Base-by-base conservation (phyloP, 495 filamentous ascomycete genomes). In the Aspergillus ellipticus region DNA sequence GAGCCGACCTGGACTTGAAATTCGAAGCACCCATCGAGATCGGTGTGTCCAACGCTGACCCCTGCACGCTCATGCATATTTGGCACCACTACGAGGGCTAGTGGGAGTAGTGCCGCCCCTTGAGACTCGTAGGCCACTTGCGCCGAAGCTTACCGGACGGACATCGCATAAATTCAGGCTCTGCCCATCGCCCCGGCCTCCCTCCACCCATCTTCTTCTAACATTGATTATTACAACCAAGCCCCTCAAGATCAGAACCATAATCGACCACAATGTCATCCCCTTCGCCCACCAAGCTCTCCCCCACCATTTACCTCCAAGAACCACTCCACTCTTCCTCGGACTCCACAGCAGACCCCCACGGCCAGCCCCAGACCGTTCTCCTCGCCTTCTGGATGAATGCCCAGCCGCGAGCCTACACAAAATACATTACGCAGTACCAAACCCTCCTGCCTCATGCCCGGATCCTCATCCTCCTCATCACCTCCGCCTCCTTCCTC, bases 321-420 rank as follows among this genome's bases (percentile, higher is more conserved):
- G 66, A 69, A 21, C 67, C 70, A 35, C 22, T 37, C 47, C 42
- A 17, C 24, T 21, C 41, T 21, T 8, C 59, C 26, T 39, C 22
- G 0, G 26, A 3, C 45, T 4, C 22, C 24, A 8, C 24, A 28
- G 9, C 21, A 13, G 45, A 53, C 42, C 26, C 26, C 17, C 33
- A 45, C 17, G 22, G 56, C 28, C 49, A 63, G 46, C 55, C 63
- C 5, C 54, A 54, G 17, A 68, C 64, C 21, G 71, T 78, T 29
- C 49, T 78, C 50, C 56, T 76, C 29, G 64, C 70, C 8, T 76
- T 78, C 54, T 78, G 75, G 75, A 74, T 75, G 71, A 74, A 74
- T 49, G 75, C 75, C 4, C 67, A 65, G 13, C 55, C 72, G 6
- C 68, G 72, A 8, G 65, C 72, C 4, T 51, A 72, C 15, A 61